A percentile compares a stretch with the other conserved stretches of the same genome.
Evolutionary conservation across 139 green algal genomes (phyloP).

Genomic region (Coelastrella sp.): DNA sequence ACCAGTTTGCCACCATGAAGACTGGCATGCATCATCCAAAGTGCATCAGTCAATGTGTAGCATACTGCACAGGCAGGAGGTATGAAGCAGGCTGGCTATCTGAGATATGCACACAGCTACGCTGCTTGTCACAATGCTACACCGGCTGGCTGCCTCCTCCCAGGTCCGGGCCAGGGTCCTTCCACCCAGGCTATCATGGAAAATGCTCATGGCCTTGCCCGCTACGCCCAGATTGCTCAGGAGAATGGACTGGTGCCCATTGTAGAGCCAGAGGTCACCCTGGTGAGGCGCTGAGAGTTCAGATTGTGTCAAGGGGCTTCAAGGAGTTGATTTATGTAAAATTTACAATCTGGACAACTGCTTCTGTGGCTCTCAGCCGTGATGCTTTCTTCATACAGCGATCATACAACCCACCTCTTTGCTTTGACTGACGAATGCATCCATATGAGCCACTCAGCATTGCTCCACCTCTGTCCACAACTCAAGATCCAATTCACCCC

Average conservation of each 20-base stretch:
- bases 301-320: neutral
- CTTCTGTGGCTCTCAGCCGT: no score
- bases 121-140: neutral
- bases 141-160: neutral
- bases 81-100: no score
- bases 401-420: no score
- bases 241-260: constrained; percentile 93
- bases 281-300: constrained; percentile 47
- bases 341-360: no score
- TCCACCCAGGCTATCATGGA: constrained; percentile 86
- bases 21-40: neutral
- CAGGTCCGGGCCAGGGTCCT: constrained; percentile 71
- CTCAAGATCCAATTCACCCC: neutral
- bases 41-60: neutral
- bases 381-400: no score
- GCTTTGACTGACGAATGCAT: no score
- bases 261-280: constrained; percentile 95
- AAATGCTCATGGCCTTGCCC: constrained; percentile 92
- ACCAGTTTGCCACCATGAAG: neutral
- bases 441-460: no score
- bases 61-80: neutral
- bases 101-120: no score
- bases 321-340: neutral
- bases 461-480: neutral
- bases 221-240: constrained; percentile 90